Evolutionary conservation across 495 filamentous ascomycete species (phyloP), one percentile per base, ranked within the genome.

Genomic region (Penicillium chermesinum): DNA sequence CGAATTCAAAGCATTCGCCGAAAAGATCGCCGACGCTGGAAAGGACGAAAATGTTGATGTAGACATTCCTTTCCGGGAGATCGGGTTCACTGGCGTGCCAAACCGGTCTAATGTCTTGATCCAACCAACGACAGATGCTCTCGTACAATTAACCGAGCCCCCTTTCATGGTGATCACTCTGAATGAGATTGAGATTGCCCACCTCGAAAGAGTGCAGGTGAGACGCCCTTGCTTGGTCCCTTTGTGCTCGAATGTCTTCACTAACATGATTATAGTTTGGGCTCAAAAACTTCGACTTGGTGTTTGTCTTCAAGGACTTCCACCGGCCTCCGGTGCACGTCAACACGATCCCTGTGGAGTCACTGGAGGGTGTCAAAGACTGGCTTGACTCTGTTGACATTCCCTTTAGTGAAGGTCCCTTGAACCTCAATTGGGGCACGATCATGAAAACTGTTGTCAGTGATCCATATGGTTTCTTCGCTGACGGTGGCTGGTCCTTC

Each of bases 371-470:
- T 45, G 94, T 97, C 45, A 99, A 97, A 68, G 94, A 97, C 64
- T 99, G 91, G 89, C 80, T 99, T 15, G 91, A 97, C 65, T 86
- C 85, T 2, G 88, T 91, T 50, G 91, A 97, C 59, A 91, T 99
- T 50, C 81, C 94, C 20, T 97, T 82, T 75, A 86, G 83, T 13
- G 94, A 99, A 67, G 94, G 94, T 35, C 94, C 94, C 6, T 76
- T 99, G 53, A 99, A 99, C 70, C 74, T 99, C 49, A 96, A 97
- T 71, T 99, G 94, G 94, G 83, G 85, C 7, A 95, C 89, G 16
- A 99, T 99, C 63, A 99, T 99, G 91, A 99, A 99, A 75, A 99
- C 94, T 0, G 90, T 99, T 14, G 88, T 85, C 25, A 82, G 86
- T 34, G 87, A 99, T 64, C 88, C 94, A 7, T 91, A 97, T 58